Evolutionary conservation across 139 green algal genomes (phyloP), one percentile per base, ranked within the genome.

Genomic region (Coelastrella sp.): DNA sequence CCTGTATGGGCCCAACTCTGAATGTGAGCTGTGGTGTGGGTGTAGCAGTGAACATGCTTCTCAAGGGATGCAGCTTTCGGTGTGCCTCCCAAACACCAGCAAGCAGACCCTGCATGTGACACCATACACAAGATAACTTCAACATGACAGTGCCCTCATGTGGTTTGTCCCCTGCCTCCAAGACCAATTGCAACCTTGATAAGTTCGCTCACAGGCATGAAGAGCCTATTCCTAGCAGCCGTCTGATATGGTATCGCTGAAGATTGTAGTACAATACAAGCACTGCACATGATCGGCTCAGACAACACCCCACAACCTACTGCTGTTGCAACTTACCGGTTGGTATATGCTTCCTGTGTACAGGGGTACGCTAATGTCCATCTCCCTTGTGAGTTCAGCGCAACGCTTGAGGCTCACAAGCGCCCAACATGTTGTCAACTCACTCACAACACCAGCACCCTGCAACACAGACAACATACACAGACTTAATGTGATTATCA

Each of bases 361-460:
- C 20, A 91, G 87, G 8, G 87, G 87, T 20, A 95, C 92, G 54
- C 59, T 92, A 60, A 94, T 92, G 7, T 91, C 64, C 89, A 93
- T 91, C 79, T 94, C 91, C 6, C 80, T 68, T 7, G 22, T 59
- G 65, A 94, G 76, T 60, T 87, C 57, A 20, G 77, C 83, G 83
- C 93, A 95, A 20, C 90, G 88, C 23, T 66, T 78, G 66, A 95
- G 91, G 88, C 84, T 93, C 60, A 96, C 76, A 81, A 96, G 92
- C 7, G 91, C 91, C 94, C 94, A 96, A 84, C 90, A 93, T 3
- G 86, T 94, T 65, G 87, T 92, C 47, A 95, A n/a, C 90, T 96
- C 94, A 71, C 93, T 91, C 64, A 96, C 90, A 90, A 96, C 91
- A 75, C 90, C 80, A 73, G 81, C 54, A 22, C 85, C 92, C 93